Evolutionary conservation across 2,329 filamentous ascomycete genomes (phyloP).

Genomic region (Talaromyces sp.): DNA sequence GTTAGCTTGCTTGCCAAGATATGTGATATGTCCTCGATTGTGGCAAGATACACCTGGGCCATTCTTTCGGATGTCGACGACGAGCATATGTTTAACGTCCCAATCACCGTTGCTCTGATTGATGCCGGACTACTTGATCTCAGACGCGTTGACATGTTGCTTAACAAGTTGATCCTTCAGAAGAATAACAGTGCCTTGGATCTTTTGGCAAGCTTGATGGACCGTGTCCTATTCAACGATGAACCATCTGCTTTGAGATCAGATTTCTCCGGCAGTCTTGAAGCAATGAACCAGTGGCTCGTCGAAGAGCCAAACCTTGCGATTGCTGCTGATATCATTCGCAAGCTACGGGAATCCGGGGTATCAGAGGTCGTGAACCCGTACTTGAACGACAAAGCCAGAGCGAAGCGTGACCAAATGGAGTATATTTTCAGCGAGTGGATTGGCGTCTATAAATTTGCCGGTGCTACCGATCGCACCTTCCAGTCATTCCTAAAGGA

Average conservation of each 20-base stretch:
- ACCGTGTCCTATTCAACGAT: conserved; percentile 73
- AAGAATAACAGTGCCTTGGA: conserved; percentile 70
- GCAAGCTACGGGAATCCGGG: conserved; percentile 55
- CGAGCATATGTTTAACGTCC: conserved; percentile 60
- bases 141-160: conserved; percentile 64
- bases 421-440: conserved; percentile 97
- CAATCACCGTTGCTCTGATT: conserved; percentile 58
- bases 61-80: conserved; percentile 53
- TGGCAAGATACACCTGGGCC: conserved; percentile 51
- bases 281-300: conserved; percentile 78
- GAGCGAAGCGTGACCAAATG: conserved; percentile 71
- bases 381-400: conserved; percentile 54
- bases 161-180: conserved; percentile 68
- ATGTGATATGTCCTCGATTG: conserved; percentile 58
- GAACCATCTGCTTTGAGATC: conserved; percentile 74
- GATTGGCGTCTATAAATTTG: conserved; percentile 75
- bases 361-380: conserved; percentile 54
- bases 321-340: conserved; percentile 67
- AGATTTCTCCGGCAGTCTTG: conserved; percentile 79
- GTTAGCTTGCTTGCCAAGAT: conserved; percentile 59
- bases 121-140: conserved; percentile 59
- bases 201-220: conserved; percentile 74
- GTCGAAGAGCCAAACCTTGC: conserved; percentile 64
- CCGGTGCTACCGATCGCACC: conserved; percentile 69
- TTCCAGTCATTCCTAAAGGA: conserved; percentile 77